Percentiles rank a stretch among this genome's conserved stretches.
These are phyloP conservation scores for Malus domestica DNA, from an alignment of 306 rosid genomes.

Conservation along the genomic window ASM211411v1 NC_041798.1:19022001-19022500, in stretches of 20 bases:
- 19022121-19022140: slow-evolving; percentile 69
- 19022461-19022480: slow-evolving; percentile 80
- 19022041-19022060: background rate
- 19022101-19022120: background rate
- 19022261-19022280: slow-evolving; percentile 28
- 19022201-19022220: background rate
- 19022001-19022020: background rate
- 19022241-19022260: slow-evolving; percentile 4
- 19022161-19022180: slow-evolving; percentile 65
- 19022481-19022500: slow-evolving; percentile 56
- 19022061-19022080: background rate
- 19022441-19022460: slow-evolving; percentile 54
- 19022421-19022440: slow-evolving; percentile 1
- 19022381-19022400: background rate
- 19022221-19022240: slow-evolving; percentile 5
- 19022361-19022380: background rate
- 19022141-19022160: slow-evolving; percentile 74
- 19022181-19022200: slow-evolving; percentile 81
- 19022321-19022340: slow-evolving; percentile 31
- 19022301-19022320: slow-evolving; percentile 56
- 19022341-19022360: slow-evolving; percentile 30
- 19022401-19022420: background rate
- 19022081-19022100: background rate
- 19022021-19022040: background rate
- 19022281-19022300: slow-evolving; percentile 99